These are phyloP conservation scores for Solanum infundibuliforme DNA, from an alignment of 257 asterid species.

Conservation along the genomic window DNA sequence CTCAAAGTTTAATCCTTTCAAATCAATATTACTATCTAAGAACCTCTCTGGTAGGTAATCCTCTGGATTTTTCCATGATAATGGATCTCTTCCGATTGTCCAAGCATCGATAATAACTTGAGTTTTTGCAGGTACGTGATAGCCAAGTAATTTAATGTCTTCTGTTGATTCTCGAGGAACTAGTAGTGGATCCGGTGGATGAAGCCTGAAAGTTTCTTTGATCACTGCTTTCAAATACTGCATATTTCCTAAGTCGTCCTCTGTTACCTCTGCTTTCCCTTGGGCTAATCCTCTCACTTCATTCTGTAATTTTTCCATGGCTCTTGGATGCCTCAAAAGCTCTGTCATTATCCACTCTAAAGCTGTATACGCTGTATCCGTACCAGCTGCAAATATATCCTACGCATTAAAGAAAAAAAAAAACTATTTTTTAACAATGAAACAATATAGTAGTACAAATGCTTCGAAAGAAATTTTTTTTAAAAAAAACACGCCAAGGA, in stretches of 20 bases:
- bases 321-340: not conserved
- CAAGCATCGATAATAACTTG: constrained; percentile 29
- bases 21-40: constrained; percentile 12
- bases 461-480: no score
- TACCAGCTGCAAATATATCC: not conserved
- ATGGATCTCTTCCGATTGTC: constrained; percentile 39
- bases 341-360: constrained; percentile 39
- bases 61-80: constrained; percentile 31
- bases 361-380: not conserved
- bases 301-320: not conserved
- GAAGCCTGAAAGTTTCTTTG: constrained; percentile 33
- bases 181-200: constrained; percentile 30
- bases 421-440: not conserved
- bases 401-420: no score
- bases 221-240: constrained; percentile 30
- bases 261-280: constrained; percentile 8
- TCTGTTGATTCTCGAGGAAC: constrained; percentile 32
- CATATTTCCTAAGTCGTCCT: constrained; percentile 30
- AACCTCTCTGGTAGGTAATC: constrained; percentile 44
- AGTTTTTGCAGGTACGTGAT: constrained; percentile 21
- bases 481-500: no score
- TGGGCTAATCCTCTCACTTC: constrained; percentile 17
- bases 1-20: constrained; percentile 30
- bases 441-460: not conserved
- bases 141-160: constrained; percentile 26